Percentiles rank a stretch among this genome's conserved stretches.
Evolutionary conservation across 2,329 filamentous ascomycete genomes (phyloP).

Genomic region (Cercospora zeae-maydis): DNA sequence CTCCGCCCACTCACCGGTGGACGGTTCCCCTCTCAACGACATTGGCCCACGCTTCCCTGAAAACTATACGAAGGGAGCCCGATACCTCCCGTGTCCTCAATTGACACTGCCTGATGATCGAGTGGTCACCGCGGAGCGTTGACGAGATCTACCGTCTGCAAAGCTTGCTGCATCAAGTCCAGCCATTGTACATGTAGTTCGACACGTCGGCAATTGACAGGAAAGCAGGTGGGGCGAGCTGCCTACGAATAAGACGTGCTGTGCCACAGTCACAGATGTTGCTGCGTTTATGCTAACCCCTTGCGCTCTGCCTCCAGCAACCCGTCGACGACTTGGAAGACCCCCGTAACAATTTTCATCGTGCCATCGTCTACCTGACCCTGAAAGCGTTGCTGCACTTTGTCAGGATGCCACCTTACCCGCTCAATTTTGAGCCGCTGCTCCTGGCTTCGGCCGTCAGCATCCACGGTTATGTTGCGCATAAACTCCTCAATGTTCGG

Average conservation of each 20-base stretch:
- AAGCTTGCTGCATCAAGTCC: neutral
- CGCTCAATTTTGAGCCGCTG: conserved; percentile 74
- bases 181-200: neutral
- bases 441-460: conserved; percentile 32
- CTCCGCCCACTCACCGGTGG: neutral
- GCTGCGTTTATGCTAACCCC: neutral
- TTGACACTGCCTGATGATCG: neutral
- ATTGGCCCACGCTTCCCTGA: neutral
- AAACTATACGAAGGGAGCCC: neutral
- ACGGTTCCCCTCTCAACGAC: neutral
- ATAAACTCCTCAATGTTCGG: conserved; percentile 68
- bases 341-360: conserved; percentile 76
- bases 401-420: conserved; percentile 95
- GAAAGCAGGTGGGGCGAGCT: neutral
- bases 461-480: conserved; percentile 47
- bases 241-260: neutral
- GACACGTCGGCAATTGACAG: neutral
- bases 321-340: conserved; percentile 84
- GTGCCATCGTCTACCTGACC: conserved; percentile 65
- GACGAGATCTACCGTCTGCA: neutral
- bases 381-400: conserved; percentile 86
- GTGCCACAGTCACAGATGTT: neutral
- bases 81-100: neutral
- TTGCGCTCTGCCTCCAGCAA: conserved; percentile 30
- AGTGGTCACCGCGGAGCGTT: neutral